Percentiles rank a stretch among this genome's conserved stretches.
phyloP scores from a whole-genome alignment of 495 filamentous ascomycete species.

The Cercophora scortea region DNA sequence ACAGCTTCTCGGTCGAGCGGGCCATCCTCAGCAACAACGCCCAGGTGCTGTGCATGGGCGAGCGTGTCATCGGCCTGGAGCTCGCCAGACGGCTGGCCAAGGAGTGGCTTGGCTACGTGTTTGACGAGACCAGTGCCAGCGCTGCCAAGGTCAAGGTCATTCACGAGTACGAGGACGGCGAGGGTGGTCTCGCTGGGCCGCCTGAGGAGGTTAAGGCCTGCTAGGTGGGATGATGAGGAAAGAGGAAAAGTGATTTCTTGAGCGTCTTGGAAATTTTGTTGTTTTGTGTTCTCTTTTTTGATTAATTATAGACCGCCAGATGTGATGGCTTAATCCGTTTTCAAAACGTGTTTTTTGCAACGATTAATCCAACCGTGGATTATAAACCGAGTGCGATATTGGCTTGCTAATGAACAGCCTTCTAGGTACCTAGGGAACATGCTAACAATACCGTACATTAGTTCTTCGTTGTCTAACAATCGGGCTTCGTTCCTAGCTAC shows the following conservation, averaged over 20 bases:
- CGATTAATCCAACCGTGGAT: too few relatives aligned
- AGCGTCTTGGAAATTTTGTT: too few relatives aligned
- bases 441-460: too few relatives aligned
- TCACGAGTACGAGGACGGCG: conserved; percentile 55
- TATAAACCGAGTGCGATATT: too few relatives aligned
- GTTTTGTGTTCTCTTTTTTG: too few relatives aligned
- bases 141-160: conserved; percentile 72
- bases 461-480: too few relatives aligned
- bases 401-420: too few relatives aligned
- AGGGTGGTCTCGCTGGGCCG: conserved; percentile 15
- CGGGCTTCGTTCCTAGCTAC: too few relatives aligned
- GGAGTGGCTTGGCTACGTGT: conserved; percentile 78
- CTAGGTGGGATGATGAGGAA: conserved; percentile 2
- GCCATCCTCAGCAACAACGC: conserved; percentile 78
- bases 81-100: conserved; percentile 67
- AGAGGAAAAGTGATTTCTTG: background rate
- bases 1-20: conserved; percentile 76
- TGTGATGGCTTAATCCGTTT: too few relatives aligned
- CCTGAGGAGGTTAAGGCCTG: conserved; percentile 14
- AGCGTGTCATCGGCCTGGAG: conserved; percentile 75
- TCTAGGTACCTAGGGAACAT: too few relatives aligned
- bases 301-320: too few relatives aligned
- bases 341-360: too few relatives aligned
- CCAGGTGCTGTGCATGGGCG: conserved; percentile 82
- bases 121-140: conserved; percentile 65